A percentile compares a stretch with the other conserved stretches of the same genome.
These are phyloP conservation scores for Spinacia oleracea DNA, from an alignment of 179 eudicot genomes.

Conservation along the genomic window DNA sequence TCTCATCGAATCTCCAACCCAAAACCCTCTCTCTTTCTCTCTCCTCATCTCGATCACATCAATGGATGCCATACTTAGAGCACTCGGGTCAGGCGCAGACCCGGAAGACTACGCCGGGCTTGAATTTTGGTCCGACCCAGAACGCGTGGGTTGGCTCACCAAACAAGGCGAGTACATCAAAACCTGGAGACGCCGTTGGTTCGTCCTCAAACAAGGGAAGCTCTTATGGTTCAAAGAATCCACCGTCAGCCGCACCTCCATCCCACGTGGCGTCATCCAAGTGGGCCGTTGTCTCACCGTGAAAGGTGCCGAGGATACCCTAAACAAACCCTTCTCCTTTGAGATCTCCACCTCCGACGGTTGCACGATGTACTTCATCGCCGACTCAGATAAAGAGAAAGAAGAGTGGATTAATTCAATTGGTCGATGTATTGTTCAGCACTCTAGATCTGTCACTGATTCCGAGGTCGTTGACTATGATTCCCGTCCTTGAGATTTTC, in stretches of 20 bases:
- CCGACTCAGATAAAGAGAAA: conserved; percentile 81
- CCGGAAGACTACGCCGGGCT: conserved; percentile 54
- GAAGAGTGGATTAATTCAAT: conserved; percentile 92
- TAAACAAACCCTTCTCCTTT: conserved; percentile 59
- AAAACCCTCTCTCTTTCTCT: neutral
- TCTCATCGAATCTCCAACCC: neutral
- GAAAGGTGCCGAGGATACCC: conserved; percentile 76
- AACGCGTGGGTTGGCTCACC: conserved; percentile 72
- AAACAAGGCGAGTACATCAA: conserved; percentile 87
- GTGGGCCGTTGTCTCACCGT: conserved; percentile 66
- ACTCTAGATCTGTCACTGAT: conserved; percentile 66
- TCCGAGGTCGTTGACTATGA: conserved; percentile 70
- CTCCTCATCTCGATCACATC: neutral
- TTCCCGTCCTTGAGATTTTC: neutral
- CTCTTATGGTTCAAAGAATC: conserved; percentile 84
- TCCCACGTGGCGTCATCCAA: conserved; percentile 78
- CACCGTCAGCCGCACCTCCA: conserved; percentile 50
- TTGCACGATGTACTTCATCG: conserved; percentile 64
- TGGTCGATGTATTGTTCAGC: conserved; percentile 77
- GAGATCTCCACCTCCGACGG: conserved; percentile 55
- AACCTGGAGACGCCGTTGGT: conserved; percentile 94
- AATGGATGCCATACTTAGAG: conserved; percentile 31
- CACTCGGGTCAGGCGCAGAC: conserved; percentile 31
- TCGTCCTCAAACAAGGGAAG: conserved; percentile 82
- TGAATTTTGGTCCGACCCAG: conserved; percentile 72